phyloP scores from a whole-genome alignment of 148 eudicot genomes.

The Rhododendron mucronatum region DNA sequence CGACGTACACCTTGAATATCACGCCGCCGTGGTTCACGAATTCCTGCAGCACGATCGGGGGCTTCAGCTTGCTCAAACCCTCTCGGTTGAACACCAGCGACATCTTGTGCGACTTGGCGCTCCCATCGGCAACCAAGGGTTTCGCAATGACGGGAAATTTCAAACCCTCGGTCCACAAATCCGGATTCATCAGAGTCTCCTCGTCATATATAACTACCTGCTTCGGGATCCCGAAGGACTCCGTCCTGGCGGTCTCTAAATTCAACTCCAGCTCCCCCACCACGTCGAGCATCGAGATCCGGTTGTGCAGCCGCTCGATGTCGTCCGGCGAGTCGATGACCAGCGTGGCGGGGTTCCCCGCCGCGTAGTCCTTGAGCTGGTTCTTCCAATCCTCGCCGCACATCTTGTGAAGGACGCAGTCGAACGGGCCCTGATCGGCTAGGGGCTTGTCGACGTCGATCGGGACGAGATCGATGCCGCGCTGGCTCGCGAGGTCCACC shows the following conservation, averaged over 20 bases:
- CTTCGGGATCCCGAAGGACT: constrained; percentile 57
- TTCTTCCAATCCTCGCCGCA: constrained; percentile 59
- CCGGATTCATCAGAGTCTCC: constrained; percentile 28
- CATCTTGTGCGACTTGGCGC: constrained; percentile 72
- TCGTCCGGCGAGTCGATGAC: constrained; percentile 51
- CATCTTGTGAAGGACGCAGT: constrained; percentile 58
- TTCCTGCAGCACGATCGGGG: constrained; percentile 68
- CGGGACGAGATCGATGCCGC: constrained; percentile 43
- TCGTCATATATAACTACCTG: constrained; percentile 57
- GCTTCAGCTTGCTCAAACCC: constrained; percentile 45
- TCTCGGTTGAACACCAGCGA: constrained; percentile 43
- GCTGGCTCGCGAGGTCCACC: constrained; percentile 34
- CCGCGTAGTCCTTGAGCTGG: constrained; percentile 34
- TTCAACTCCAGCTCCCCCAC: constrained; percentile 34
- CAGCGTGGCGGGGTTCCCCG: constrained; percentile 33
- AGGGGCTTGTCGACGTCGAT: constrained; percentile 46
- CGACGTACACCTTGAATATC: constrained; percentile 76
- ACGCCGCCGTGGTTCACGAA: constrained; percentile 79
- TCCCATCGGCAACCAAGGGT: constrained; percentile 68
- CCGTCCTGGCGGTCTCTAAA: background rate
- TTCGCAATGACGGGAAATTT: constrained; percentile 69
- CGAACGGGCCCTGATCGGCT: constrained; percentile 64
- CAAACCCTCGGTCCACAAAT: constrained; percentile 29
- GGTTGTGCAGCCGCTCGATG: constrained; percentile 55
- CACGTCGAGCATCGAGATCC: constrained; percentile 68